These are phyloP conservation scores for Hymenoscyphus linearis DNA, from an alignment of 2,329 filamentous ascomycete species.

Conservation along the genomic window DNA sequence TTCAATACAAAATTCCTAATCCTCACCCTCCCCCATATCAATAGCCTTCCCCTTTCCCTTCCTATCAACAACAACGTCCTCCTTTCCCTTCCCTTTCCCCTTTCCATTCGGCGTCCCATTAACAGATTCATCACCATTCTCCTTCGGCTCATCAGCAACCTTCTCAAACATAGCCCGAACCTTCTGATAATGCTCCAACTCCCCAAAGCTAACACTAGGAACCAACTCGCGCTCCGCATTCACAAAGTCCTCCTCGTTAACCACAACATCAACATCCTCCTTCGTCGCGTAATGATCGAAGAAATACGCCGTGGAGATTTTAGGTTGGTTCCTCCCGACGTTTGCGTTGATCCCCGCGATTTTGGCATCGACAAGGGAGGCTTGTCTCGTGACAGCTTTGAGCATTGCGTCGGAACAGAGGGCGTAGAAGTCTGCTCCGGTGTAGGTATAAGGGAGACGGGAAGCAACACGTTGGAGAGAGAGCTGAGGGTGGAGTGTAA, in stretches of 20 bases:
- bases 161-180: conserved; percentile 83
- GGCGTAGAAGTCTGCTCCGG: conserved; percentile 94
- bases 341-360: conserved; percentile 60
- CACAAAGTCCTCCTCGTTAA: conserved; percentile 83
- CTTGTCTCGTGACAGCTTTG: conserved; percentile 91
- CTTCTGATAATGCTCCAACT: conserved; percentile 83
- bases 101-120: conserved; percentile 16
- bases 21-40: conserved; percentile 36
- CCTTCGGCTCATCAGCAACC: conserved; percentile 35
- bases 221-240: conserved; percentile 79
- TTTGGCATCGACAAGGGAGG: conserved; percentile 75
- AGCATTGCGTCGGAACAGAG: conserved; percentile 98
- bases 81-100: conserved; percentile 24
- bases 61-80: conserved; percentile 7
- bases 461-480: conserved; percentile 71
- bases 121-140: conserved; percentile 12
- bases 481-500: conserved; percentile 74
- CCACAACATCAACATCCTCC: conserved; percentile 80
- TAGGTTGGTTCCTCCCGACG: conserved; percentile 15
- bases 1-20: conserved; percentile 34
- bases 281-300: conserved; percentile 86
- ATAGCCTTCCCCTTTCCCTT: conserved; percentile 33
- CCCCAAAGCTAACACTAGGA: conserved; percentile 88
- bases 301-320: conserved; percentile 80
- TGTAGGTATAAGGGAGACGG: conserved; percentile 88